Evolutionary conservation across 148 eudicot species (phyloP).

Genomic region (Polygonum maritimum): DNA sequence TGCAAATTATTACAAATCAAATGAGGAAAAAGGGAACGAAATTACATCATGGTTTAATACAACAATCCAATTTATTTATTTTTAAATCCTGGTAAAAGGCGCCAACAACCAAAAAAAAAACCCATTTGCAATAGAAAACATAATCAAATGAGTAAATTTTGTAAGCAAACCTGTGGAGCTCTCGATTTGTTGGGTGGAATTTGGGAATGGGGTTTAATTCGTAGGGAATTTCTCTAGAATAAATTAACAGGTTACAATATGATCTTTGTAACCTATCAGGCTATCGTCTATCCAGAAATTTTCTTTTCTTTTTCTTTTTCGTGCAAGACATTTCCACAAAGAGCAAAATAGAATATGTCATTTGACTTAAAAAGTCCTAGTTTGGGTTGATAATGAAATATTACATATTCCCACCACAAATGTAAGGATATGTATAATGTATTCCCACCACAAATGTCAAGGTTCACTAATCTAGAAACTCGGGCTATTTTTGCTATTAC

Average conservation of each 20-base stretch:
- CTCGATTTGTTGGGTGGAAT: slow-evolving; percentile 9
- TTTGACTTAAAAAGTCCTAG: not conserved
- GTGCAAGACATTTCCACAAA: not conserved
- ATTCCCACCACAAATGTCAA: too few species aligned
- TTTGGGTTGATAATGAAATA: too few species aligned
- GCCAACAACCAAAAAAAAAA: not conserved
- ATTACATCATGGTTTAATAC: not conserved
- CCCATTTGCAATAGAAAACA: not conserved
- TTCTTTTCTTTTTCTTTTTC: not conserved
- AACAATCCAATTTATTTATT: not conserved
- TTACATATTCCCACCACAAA: too few species aligned
- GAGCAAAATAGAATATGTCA: not conserved
- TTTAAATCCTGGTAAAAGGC: not conserved
- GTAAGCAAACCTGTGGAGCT: not conserved
- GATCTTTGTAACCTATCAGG: not conserved
- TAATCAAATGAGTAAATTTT: not conserved
- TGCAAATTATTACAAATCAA: not conserved
- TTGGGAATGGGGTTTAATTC: slow-evolving; percentile 5
- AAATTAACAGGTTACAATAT: not conserved
- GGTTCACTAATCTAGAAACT: too few species aligned
- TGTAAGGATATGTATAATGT: too few species aligned
- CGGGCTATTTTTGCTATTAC: too few species aligned
- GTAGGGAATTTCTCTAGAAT: not conserved
- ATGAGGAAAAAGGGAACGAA: not conserved
- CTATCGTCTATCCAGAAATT: not conserved